These are phyloP conservation scores for Penicillium capsulatum DNA, from an alignment of 2,329 filamentous ascomycete genomes.

Conservation along the genomic window DNA sequence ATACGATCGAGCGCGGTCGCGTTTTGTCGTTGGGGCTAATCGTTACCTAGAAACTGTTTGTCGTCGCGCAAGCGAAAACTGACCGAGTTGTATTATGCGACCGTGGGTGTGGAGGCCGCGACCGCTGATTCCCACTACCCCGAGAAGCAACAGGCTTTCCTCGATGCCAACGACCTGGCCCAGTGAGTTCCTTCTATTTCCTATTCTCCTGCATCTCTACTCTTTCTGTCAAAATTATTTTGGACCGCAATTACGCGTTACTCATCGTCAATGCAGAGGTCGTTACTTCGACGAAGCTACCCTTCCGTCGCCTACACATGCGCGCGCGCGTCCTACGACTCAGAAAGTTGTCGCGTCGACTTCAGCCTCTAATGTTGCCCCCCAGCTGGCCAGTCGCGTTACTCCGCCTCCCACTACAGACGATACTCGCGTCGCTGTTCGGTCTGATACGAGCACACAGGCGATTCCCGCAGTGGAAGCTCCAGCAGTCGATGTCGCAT, in stretches of 20 bases:
- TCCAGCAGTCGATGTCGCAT: constrained; percentile 6
- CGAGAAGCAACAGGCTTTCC: constrained; percentile 51
- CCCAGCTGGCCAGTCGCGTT: constrained; percentile 36
- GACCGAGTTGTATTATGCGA: constrained; percentile 80
- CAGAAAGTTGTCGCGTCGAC: constrained; percentile 29
- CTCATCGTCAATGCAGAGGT: constrained; percentile 44
- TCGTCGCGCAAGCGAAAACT: constrained; percentile 86
- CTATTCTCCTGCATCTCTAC: constrained; percentile 2
- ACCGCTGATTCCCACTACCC: constrained; percentile 51
- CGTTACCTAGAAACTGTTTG: constrained; percentile 52
- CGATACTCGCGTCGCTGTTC: constrained; percentile 10
- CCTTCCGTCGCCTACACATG: constrained; percentile 42
- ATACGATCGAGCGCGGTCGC: constrained; percentile 14
- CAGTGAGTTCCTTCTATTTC: constrained; percentile 46
- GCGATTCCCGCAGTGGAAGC: constrained; percentile 4
- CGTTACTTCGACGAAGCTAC: constrained; percentile 55
- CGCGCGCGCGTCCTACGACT: constrained; percentile 21
- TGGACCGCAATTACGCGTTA: constrained; percentile 7
- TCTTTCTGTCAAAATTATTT: background rate
- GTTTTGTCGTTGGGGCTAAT: constrained; percentile 32
- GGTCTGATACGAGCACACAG: constrained; percentile 9
- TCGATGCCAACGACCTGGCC: constrained; percentile 55
- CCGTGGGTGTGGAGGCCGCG: constrained; percentile 52
- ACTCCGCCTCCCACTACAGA: constrained; percentile 17
- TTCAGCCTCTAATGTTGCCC: constrained; percentile 23